Conservation (phyloP, 305 asterid genomes). For the Fraxinus dipetala region DNA sequence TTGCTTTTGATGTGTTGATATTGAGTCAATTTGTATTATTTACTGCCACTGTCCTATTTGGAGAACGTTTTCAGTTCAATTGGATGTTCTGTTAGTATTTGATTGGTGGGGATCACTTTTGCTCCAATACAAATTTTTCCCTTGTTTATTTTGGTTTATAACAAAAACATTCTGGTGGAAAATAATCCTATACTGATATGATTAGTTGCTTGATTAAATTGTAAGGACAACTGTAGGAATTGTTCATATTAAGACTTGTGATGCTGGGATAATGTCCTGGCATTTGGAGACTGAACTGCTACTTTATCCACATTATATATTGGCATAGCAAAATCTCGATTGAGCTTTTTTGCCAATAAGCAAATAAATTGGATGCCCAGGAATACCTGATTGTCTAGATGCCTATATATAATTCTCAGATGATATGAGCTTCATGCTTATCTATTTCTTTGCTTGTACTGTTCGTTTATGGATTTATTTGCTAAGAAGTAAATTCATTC, state of each 20-base stretch:
- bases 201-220: not conserved
- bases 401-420: not conserved
- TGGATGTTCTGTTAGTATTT: not conserved
- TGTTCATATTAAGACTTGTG: not conserved
- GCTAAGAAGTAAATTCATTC: not conserved
- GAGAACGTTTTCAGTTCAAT: not conserved
- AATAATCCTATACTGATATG: not conserved
- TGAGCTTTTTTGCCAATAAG: not conserved
- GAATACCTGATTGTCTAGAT: not conserved
- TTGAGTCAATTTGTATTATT: not conserved
- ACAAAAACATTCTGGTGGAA: not conserved
- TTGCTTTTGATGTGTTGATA: not conserved
- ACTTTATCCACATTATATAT: not conserved
- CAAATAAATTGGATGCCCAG: not conserved
- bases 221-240: not conserved
- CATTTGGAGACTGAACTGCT: not conserved
- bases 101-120: not conserved
- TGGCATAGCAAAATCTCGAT: not conserved
- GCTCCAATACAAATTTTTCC: not conserved
- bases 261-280: not conserved
- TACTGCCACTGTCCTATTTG: not conserved
- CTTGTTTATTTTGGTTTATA: not conserved
- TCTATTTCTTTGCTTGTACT: not conserved
- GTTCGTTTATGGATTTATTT: not conserved
- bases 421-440: not conserved